Evolutionary conservation across 2,329 filamentous ascomycete species (phyloP).

Genomic region (Cryphonectria radicalis): DNA sequence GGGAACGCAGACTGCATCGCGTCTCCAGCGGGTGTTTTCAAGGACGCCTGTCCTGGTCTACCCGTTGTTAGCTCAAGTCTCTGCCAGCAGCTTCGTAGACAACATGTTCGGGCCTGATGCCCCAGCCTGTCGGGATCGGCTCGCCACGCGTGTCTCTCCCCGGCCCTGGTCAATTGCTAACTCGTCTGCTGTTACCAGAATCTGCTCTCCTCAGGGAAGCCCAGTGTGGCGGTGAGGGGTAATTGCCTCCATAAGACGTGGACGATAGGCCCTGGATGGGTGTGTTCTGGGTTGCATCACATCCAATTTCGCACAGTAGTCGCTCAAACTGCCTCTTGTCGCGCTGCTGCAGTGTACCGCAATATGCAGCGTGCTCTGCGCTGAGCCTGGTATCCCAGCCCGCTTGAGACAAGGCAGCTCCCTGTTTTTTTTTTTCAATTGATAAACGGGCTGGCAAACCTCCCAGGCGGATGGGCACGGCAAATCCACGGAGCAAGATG

Average conservation of each 20-base stretch:
- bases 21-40: conserved; percentile 9
- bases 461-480: background rate
- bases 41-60: conserved; percentile 26
- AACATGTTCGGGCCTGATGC: conserved; percentile 3
- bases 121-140: conserved; percentile 22
- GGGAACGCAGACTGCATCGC: conserved; percentile 9
- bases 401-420: conserved; percentile 20
- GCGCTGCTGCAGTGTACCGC: background rate
- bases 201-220: background rate
- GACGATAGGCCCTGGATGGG: background rate
- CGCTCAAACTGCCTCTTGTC: background rate
- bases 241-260: background rate
- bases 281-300: background rate
- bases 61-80: conserved; percentile 23
- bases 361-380: background rate
- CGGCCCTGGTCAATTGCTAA: background rate
- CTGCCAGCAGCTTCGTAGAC: conserved; percentile 5
- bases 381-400: background rate
- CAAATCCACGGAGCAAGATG: background rate
- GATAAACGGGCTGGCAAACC: background rate
- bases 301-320: background rate
- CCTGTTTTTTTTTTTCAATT: background rate
- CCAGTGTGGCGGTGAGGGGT: background rate
- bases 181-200: background rate
- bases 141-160: background rate